phyloP scores from a whole-genome alignment of 345 rosid genomes.

The Salix arbutifolia region DNA sequence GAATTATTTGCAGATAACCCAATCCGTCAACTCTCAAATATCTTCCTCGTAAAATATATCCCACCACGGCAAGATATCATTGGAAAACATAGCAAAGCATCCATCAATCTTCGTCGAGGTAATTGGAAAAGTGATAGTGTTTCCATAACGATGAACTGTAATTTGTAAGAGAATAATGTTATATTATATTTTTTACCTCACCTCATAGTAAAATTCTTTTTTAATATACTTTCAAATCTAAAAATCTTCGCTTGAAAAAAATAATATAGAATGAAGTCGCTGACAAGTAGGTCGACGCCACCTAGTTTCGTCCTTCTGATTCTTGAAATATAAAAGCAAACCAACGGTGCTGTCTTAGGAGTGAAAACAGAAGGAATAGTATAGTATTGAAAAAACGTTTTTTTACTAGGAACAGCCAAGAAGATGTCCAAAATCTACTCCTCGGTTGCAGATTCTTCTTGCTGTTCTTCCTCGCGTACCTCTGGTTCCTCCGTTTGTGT shows the following conservation, averaged over 20 bases:
- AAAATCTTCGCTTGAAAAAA: too few relatives aligned
- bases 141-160: background rate
- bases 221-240: too few relatives aligned
- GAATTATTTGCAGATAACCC: background rate
- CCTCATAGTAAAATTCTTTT: too few relatives aligned
- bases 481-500: constrained; percentile 95
- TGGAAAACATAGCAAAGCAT: background rate
- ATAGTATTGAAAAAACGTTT: background rate
- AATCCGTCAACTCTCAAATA: background rate
- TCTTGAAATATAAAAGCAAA: background rate
- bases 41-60: background rate
- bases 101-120: background rate
- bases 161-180: too few relatives aligned
- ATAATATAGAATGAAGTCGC: too few relatives aligned
- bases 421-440: constrained; percentile 7
- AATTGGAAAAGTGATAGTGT: too few relatives aligned
- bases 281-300: background rate
- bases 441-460: constrained; percentile 25
- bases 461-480: constrained; percentile 90
- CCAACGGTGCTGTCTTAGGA: background rate
- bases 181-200: too few relatives aligned
- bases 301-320: background rate
- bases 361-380: background rate
- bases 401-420: background rate
- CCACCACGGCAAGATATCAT: background rate